Evolutionary conservation across 192 early-diverging fungal genomes (phyloP).

Genomic region (Coemansia sp.): DNA sequence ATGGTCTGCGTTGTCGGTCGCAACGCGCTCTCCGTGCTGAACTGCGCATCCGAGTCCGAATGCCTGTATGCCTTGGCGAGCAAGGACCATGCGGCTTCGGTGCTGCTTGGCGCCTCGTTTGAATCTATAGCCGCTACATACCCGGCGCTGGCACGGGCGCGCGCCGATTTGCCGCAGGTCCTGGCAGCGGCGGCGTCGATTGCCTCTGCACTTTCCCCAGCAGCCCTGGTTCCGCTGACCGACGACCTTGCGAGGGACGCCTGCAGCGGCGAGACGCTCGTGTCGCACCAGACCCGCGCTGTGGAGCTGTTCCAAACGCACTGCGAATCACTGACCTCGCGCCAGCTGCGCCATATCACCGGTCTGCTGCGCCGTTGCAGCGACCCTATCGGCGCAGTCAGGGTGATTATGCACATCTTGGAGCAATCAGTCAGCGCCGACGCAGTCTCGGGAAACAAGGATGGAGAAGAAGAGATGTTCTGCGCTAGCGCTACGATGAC

Average conservation of each 20-base stretch:
- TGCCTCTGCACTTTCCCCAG: slow-evolving; percentile 10
- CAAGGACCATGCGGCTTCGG: slow-evolving; percentile 22
- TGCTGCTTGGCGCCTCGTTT: slow-evolving; percentile 34
- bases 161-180: slow-evolving; percentile 20
- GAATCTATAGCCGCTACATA: slow-evolving; percentile 10
- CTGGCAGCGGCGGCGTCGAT: slow-evolving; percentile 31
- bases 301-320: slow-evolving; percentile 44
- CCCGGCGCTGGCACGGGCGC: slow-evolving; percentile 28
- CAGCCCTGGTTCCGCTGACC: slow-evolving; percentile 13
- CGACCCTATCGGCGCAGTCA: slow-evolving; percentile 21
- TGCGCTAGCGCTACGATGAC: slow-evolving; percentile 47
- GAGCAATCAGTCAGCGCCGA: slow-evolving; percentile 12
- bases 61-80: slow-evolving; percentile 34
- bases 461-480: slow-evolving; percentile 14
- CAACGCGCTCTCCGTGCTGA: slow-evolving; percentile 17
- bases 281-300: slow-evolving; percentile 33
- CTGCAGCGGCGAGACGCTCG: slow-evolving; percentile 37
- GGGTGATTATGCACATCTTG: slow-evolving; percentile 24
- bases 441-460: slow-evolving; percentile 1
- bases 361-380: slow-evolving; percentile 25
- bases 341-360: slow-evolving; percentile 16
- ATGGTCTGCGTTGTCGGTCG: slow-evolving; percentile 34
- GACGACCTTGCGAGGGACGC: slow-evolving; percentile 36
- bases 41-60: slow-evolving; percentile 30
- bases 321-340: slow-evolving; percentile 11